phyloP scores from a whole-genome alignment of 805 yeast genomes.

The Candida parachauliodes region DNA sequence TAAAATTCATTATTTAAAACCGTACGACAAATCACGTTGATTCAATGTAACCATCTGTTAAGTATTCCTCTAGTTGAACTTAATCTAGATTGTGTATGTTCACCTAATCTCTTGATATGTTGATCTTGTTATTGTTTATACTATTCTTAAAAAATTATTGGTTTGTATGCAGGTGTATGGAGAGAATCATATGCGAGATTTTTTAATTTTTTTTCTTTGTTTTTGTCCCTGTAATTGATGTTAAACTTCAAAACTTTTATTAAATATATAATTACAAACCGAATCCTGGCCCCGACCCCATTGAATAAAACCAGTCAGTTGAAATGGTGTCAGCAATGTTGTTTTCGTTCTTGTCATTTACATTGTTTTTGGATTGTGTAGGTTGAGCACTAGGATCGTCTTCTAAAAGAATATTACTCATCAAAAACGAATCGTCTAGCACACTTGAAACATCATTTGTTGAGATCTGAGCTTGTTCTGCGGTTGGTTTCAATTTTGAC shows the following conservation, averaged over 20 bases:
- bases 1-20: neutral
- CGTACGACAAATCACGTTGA: no score
- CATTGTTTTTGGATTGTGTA: conserved; percentile 6
- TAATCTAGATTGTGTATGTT: no score
- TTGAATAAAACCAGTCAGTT: conserved; percentile 29
- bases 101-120: no score
- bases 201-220: no score
- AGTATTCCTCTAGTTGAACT: no score
- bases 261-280: conserved; percentile 10
- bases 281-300: conserved; percentile 33
- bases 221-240: no score
- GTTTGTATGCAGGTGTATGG: no score
- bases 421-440: conserved; percentile 1
- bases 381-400: conserved; percentile 7
- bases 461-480: neutral
- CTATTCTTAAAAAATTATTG: no score
- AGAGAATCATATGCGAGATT: neutral
- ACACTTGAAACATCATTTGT: neutral
- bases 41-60: no score
- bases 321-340: conserved; percentile 7
- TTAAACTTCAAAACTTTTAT: no score
- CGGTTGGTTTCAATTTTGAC: no score
- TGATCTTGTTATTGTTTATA: neutral
- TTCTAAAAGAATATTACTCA: neutral
- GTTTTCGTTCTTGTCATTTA: conserved; percentile 6